A percentile compares a stretch with the other conserved stretches of the same genome.
Conservation (phyloP, 2,329 filamentous ascomycete species). For the Scytalidium sp. region DNA sequence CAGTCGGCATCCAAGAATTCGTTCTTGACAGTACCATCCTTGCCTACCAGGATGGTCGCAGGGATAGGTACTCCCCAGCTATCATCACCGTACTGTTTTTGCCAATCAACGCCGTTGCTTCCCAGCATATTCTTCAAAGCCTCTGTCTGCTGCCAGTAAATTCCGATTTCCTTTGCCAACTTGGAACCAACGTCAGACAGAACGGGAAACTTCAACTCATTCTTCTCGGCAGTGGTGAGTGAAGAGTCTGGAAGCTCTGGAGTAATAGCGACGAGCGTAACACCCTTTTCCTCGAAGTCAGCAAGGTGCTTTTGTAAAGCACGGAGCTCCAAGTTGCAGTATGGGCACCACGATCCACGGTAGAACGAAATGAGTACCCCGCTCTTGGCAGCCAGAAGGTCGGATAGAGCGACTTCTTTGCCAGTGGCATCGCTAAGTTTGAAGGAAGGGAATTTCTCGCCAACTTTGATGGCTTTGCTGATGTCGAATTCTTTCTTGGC, state of each 20-base stretch:
- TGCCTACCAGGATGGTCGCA: slow-evolving; percentile 35
- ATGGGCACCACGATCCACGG: slow-evolving; percentile 44
- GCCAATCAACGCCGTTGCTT: slow-evolving; percentile 28
- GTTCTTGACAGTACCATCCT: slow-evolving; percentile 32
- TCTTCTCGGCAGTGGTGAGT: slow-evolving; percentile 36
- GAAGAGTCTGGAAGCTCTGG: slow-evolving; percentile 38
- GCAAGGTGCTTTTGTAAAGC: slow-evolving; percentile 33
- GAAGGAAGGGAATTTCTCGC: slow-evolving; percentile 32
- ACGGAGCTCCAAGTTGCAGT: slow-evolving; percentile 38
- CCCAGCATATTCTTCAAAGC: slow-evolving; percentile 24
- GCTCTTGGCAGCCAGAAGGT: slow-evolving; percentile 27
- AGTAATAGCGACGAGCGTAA: slow-evolving; percentile 39
- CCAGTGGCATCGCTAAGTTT: slow-evolving; percentile 32
- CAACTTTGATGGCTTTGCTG: slow-evolving; percentile 27
- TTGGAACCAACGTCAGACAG: slow-evolving; percentile 36
- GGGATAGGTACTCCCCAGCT: slow-evolving; percentile 35
- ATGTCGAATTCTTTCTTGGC: slow-evolving; percentile 13
- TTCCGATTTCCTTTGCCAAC: slow-evolving; percentile 33
- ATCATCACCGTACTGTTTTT: slow-evolving; percentile 34
- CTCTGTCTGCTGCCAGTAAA: slow-evolving; percentile 31
- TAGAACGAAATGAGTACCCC: slow-evolving; percentile 42
- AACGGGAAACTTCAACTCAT: slow-evolving; percentile 36
- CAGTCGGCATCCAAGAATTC: slow-evolving; percentile 34
- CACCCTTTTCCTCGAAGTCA: slow-evolving; percentile 33
- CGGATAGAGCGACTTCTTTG: slow-evolving; percentile 26